Conservation (phyloP, 768 basidiomycete genomes). For the Xerocomellus dryophilus region DNA sequence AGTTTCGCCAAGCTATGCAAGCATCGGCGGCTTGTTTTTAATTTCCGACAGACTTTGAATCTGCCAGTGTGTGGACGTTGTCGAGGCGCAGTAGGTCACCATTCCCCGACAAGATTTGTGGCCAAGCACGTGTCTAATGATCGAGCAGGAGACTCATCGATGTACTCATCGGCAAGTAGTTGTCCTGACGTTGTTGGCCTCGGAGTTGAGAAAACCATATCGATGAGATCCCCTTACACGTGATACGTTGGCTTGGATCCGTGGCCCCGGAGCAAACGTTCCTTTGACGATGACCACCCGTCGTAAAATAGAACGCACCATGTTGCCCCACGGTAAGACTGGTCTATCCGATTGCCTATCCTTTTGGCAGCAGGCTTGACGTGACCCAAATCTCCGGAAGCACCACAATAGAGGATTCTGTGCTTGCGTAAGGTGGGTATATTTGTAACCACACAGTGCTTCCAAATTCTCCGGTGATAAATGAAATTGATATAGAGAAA, state of each 20-base stretch:
- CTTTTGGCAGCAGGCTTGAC: not conserved
- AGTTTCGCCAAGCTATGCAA: not conserved
- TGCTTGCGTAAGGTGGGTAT: conserved; percentile 22
- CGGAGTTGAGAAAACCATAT: conserved; percentile 1
- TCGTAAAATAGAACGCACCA: conserved; percentile 9
- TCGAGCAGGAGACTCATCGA: not conserved
- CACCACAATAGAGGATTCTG: not conserved
- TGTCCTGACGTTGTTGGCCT: not conserved
- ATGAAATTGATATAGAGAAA: conserved; percentile 24
- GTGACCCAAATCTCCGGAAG: conserved; percentile 5
- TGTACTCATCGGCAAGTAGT: not conserved
- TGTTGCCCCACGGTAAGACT: not conserved
- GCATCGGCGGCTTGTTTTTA: conserved; percentile 19
- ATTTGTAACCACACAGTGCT: conserved; percentile 16
- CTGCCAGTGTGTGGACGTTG: not conserved
- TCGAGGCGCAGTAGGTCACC: conserved; percentile 5
- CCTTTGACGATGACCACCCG: not conserved
- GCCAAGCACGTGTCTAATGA: conserved; percentile 8
- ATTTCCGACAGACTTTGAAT: conserved; percentile 22
- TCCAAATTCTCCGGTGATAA: conserved; percentile 22
- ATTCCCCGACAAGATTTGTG: not conserved
- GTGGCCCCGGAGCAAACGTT: not conserved
- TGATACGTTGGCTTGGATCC: conserved; percentile 1
- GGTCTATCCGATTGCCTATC: conserved; percentile 14
- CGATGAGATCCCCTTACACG: conserved; percentile 10